A percentile compares a stretch with the other conserved stretches of the same genome.
Evolutionary conservation across 352 stramenopile genomes (phyloP).

Genomic region (Globisporangium apiculatum): DNA sequence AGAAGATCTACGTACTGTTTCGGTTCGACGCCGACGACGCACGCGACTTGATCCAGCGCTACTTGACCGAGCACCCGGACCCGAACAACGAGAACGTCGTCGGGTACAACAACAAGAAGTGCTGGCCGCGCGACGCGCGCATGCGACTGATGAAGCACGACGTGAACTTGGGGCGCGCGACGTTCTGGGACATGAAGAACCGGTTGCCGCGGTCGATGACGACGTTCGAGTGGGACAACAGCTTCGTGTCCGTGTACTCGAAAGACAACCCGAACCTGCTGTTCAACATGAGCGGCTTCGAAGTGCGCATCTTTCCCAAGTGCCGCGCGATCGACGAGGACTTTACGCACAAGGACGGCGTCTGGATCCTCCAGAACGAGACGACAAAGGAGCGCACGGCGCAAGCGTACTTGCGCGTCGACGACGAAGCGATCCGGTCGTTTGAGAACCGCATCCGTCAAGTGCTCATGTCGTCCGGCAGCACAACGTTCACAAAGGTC

Average conservation of each 20-base stretch:
- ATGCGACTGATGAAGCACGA: conserved; percentile 99
- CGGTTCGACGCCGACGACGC: conserved; percentile 97
- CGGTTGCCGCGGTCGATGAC: conserved; percentile 96
- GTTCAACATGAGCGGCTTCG: conserved; percentile 99
- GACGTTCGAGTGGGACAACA: conserved; percentile 99
- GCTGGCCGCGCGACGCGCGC: conserved; percentile 98
- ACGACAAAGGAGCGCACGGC: conserved; percentile 99
- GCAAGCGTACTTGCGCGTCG: conserved; percentile 95
- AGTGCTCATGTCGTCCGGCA: conserved; percentile 99
- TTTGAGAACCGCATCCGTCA: conserved; percentile 99
- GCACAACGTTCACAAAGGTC: conserved; percentile 99
- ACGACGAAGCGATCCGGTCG: conserved; percentile 91
- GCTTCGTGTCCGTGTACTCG: conserved; percentile 99
- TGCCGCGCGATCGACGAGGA: conserved; percentile 87
- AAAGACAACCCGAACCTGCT: conserved; percentile 99
- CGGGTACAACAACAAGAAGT: conserved; percentile 99
- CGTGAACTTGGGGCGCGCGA: conserved; percentile 98
- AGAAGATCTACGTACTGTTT: conserved; percentile 99
- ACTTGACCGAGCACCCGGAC: conserved; percentile 99
- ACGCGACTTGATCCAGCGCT: conserved; percentile 98
- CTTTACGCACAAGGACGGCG: conserved; percentile 97
- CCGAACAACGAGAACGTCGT: conserved; percentile 99
- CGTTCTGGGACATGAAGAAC: conserved; percentile 99
- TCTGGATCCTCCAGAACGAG: conserved; percentile 99
- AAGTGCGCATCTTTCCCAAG: conserved; percentile 94